These are phyloP conservation scores for Flueggea neowawraea DNA, from an alignment of 441 rosid genomes.

Conservation along the genomic window DNA sequence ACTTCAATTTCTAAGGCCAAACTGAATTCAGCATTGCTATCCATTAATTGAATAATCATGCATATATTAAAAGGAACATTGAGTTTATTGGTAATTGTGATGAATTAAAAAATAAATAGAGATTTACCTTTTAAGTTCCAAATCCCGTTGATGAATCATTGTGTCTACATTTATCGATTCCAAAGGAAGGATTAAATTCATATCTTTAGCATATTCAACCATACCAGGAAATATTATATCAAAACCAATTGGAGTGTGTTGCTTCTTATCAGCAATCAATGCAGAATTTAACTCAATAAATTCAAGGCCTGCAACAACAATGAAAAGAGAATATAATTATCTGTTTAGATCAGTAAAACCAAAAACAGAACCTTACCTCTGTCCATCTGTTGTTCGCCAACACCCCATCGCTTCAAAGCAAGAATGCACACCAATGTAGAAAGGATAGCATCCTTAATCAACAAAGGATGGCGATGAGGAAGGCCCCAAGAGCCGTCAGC, in stretches of 20 bases:
- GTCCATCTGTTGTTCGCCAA: constrained; percentile 58
- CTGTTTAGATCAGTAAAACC: no score
- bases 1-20: no score
- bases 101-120: constrained; percentile 2
- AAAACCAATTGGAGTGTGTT: constrained; percentile 62
- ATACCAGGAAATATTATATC: constrained; percentile 76
- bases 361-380: constrained; percentile 36
- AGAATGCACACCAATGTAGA: constrained; percentile 80
- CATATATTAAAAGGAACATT: no score
- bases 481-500: constrained; percentile 88
- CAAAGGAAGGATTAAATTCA: constrained; percentile 64
- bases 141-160: constrained; percentile 45
- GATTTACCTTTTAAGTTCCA: constrained; percentile 55
- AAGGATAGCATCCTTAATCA: constrained; percentile 56
- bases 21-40: no score
- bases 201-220: constrained; percentile 60
- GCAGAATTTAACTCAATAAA: constrained; percentile 59
- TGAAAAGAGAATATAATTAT: no score
- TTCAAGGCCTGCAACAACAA: constrained; percentile 44
- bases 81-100: no score
- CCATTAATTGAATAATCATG: no score
- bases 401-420: constrained; percentile 70
- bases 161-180: constrained; percentile 36
- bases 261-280: constrained; percentile 53
- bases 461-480: constrained; percentile 31